Evolutionary conservation across 2,329 filamentous ascomycete species (phyloP).

Genomic region (Exophiala phaeomuriformis): DNA sequence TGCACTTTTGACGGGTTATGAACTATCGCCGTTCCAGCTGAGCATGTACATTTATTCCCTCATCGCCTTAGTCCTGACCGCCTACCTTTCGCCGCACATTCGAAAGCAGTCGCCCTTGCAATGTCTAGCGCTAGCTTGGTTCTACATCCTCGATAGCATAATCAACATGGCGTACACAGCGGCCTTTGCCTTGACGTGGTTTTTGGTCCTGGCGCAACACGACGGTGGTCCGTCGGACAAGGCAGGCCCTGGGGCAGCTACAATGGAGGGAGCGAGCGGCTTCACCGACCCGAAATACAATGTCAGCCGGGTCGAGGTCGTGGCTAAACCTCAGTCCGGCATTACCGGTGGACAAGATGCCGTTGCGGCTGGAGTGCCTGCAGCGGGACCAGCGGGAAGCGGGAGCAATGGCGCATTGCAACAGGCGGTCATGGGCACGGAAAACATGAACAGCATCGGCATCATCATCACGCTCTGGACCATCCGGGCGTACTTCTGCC

Average conservation of each 20-base stretch:
- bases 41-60: constrained; percentile 89
- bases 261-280: constrained; percentile 55
- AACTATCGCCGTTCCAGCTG: constrained; percentile 73
- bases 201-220: constrained; percentile 61
- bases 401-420: constrained; percentile 40
- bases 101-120: constrained; percentile 70
- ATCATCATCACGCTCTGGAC: constrained; percentile 67
- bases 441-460: constrained; percentile 67
- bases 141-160: constrained; percentile 74
- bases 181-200: constrained; percentile 79
- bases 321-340: constrained; percentile 43
- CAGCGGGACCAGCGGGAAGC: constrained; percentile 32
- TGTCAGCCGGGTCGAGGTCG: constrained; percentile 50
- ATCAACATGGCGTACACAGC: constrained; percentile 77
- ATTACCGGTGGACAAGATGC: constrained; percentile 46
- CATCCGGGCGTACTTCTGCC: constrained; percentile 71
- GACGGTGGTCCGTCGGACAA: constrained; percentile 39
- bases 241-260: constrained; percentile 46
- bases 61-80: constrained; percentile 58
- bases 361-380: constrained; percentile 31
- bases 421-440: constrained; percentile 55
- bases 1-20: constrained; percentile 78
- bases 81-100: constrained; percentile 70
- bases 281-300: constrained; percentile 59
- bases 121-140: constrained; percentile 71